Evolutionary conservation across 2,329 filamentous ascomycete genomes (phyloP), one percentile per base, ranked within the genome.

Genomic region (Sordariomycetes sp.): DNA sequence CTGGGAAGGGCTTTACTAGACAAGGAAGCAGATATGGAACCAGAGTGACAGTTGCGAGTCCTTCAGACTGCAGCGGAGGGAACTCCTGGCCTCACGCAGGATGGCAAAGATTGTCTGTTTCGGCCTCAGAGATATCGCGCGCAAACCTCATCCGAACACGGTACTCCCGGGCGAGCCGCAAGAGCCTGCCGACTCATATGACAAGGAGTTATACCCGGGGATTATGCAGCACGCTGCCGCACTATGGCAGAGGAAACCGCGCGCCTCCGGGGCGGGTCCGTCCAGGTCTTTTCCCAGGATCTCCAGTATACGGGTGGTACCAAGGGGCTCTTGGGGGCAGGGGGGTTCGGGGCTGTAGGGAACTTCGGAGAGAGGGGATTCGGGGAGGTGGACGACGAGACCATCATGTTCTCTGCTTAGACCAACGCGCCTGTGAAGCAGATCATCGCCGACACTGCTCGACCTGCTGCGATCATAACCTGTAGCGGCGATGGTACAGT

Each of bases 391-490:
- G 68, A 74, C 57, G 64, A 69, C 5, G 58, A 66, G n/a, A 68
- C 69, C 13, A 55, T 70, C 32, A 67, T 73, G n/a, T 62, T 74
- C 56, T 69, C 69, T 0, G 58, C 66, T 10, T 65, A 64, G 36
- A 60, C 68, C 1, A 63, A 67, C 50, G 63, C 69, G 0, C 67
- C 70, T 0, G 63, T 71, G 6, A 69, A 68, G 53, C 67, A 73
- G 59, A 66, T 72, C 25, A 62, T 74, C 39, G 65, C 67, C n/a
- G 71, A 73, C 60, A 61, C 69, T 53, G 65, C 69, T 50, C 67
- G 65, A 52, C 71, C 70, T 7, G 42, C 42, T 48, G 42, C 20
- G 17, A 2, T 48, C 42, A 22, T 48, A n/a, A 48, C 10, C 3
- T 4, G 2, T 3, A 20, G 3, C 20, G 42, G 15, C 15, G 10